Percentiles rank a stretch among this genome's conserved stretches.
phyloP scores from a whole-genome alignment of 768 basidiomycete species.

The Ramaria sp. region DNA sequence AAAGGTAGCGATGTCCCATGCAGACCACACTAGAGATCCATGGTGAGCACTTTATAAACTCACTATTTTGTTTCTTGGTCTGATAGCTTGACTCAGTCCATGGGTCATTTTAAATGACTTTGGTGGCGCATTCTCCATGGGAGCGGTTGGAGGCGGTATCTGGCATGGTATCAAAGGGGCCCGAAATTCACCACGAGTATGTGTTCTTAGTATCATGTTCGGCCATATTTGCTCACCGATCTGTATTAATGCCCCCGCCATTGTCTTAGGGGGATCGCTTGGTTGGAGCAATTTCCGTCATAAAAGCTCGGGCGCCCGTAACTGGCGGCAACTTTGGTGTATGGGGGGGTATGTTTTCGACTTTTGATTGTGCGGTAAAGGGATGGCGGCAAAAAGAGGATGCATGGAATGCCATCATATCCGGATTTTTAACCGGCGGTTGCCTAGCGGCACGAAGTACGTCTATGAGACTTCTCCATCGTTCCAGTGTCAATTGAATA shows the following conservation, averaged over 20 bases:
- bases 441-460: slow-evolving; percentile 87
- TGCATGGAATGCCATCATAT: slow-evolving; percentile 97
- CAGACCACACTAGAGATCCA: slow-evolving; percentile 90
- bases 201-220: slow-evolving; percentile 17
- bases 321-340: slow-evolving; percentile 96
- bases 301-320: slow-evolving; percentile 97
- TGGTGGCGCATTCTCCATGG: slow-evolving; percentile 96
- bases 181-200: slow-evolving; percentile 86
- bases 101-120: slow-evolving; percentile 99
- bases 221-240: neutral
- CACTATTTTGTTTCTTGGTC: neutral
- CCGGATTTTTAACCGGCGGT: slow-evolving; percentile 97
- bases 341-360: slow-evolving; percentile 97
- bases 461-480: slow-evolving; percentile 23
- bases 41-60: slow-evolving; percentile 43
- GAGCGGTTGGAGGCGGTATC: slow-evolving; percentile 92
- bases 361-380: slow-evolving; percentile 97
- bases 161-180: slow-evolving; percentile 99
- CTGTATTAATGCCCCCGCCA: neutral
- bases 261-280: slow-evolving; percentile 76
- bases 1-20: slow-evolving; percentile 55
- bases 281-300: slow-evolving; percentile 86
- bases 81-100: slow-evolving; percentile 43
- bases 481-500: neutral
- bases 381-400: slow-evolving; percentile 96